phyloP scores from a whole-genome alignment of 1,284 basidiomycete species.

The Ganoderma boninense region DNA sequence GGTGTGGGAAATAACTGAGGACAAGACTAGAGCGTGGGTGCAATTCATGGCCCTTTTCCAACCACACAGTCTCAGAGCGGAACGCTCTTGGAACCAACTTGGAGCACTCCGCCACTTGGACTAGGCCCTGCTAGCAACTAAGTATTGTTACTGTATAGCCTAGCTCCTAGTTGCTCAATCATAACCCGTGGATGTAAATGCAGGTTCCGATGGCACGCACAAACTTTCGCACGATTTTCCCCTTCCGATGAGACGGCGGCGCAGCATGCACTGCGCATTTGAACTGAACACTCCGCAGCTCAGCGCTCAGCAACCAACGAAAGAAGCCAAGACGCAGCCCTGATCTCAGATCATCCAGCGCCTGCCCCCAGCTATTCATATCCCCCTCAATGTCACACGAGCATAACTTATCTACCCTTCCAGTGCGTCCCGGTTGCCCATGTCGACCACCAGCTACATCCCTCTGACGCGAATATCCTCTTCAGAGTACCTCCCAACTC shows the following conservation, averaged over 20 bases:
- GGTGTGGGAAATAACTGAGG: no score
- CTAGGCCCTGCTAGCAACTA: no score
- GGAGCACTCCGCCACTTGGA: no score
- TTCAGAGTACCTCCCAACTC: conserved; percentile 20
- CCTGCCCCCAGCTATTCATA: conserved; percentile 9
- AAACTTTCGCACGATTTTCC: background rate
- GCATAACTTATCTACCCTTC: conserved; percentile 8
- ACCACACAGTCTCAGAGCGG: no score
- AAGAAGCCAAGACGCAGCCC: background rate
- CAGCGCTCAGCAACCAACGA: background rate
- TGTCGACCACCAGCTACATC: conserved; percentile 37
- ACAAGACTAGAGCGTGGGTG: no score
- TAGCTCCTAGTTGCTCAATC: background rate
- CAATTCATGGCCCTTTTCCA: no score
- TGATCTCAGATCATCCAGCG: conserved; percentile 8
- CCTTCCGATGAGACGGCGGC: background rate
- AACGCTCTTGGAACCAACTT: no score
- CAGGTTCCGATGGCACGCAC: background rate
- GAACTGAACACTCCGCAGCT: background rate
- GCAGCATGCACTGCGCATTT: background rate
- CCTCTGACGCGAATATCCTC: conserved; percentile 35
- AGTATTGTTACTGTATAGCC: background rate
- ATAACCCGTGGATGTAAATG: background rate
- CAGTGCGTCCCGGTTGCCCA: conserved; percentile 21
- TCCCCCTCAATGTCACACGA: conserved; percentile 28